phyloP scores from a whole-genome alignment of 495 filamentous ascomycete species.

The Viridothelium virens region DNA sequence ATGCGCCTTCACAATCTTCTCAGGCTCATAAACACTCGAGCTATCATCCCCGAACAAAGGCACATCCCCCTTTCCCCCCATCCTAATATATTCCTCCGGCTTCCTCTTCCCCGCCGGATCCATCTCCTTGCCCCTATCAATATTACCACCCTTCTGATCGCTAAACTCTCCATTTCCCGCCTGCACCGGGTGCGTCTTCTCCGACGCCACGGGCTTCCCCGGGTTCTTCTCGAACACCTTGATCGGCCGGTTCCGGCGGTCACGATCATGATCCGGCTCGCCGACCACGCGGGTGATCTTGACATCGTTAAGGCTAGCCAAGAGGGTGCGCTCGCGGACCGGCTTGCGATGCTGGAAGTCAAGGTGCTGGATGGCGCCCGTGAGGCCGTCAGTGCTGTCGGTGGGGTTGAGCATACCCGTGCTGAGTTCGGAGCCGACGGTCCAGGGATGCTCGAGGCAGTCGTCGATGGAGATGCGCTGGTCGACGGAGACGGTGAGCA shows the following conservation, averaged over 20 bases:
- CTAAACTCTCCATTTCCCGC: slow-evolving; percentile 1
- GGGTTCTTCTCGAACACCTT: slow-evolving; percentile 78
- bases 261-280: slow-evolving; percentile 39
- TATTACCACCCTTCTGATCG: slow-evolving; percentile 16
- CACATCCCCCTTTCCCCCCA: slow-evolving; percentile 79
- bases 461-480: slow-evolving; percentile 80
- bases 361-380: slow-evolving; percentile 68
- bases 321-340: slow-evolving; percentile 71
- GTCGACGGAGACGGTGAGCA: slow-evolving; percentile 82
- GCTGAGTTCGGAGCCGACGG: slow-evolving; percentile 44
- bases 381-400: slow-evolving; percentile 91
- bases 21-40: slow-evolving; percentile 39
- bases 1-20: slow-evolving; percentile 19
- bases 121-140: slow-evolving; percentile 42
- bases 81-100: slow-evolving; percentile 65
- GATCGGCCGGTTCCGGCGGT: slow-evolving; percentile 36
- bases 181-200: neutral
- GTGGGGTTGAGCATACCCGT: slow-evolving; percentile 35
- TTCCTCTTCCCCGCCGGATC: slow-evolving; percentile 56
- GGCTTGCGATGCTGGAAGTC: slow-evolving; percentile 79
- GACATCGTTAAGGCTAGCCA: slow-evolving; percentile 74
- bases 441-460: slow-evolving; percentile 89
- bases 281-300: slow-evolving; percentile 56
- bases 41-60: slow-evolving; percentile 60
- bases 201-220: slow-evolving; percentile 26